Percentiles rank a stretch among this genome's conserved stretches.
phyloP scores from a whole-genome alignment of 441 rosid species.

The Aleurites moluccanus region DNA sequence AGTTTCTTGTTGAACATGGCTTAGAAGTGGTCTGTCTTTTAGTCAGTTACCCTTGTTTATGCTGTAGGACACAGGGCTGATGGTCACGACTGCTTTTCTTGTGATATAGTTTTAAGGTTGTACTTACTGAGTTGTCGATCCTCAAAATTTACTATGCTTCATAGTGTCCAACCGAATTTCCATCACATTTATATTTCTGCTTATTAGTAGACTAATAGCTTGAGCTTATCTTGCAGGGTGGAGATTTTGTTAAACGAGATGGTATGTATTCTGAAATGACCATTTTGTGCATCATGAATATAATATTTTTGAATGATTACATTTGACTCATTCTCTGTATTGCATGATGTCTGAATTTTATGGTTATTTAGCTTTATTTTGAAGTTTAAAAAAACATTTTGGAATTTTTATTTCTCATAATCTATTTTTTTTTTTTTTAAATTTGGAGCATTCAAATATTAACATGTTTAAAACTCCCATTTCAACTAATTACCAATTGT shows the following conservation, averaged over 20 bases:
- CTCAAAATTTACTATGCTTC: slow-evolving; percentile 52
- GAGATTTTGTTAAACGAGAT: slow-evolving; percentile 86
- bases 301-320: not conserved
- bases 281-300: not conserved
- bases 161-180: slow-evolving; percentile 32
- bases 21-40: slow-evolving; percentile 75
- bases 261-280: slow-evolving; percentile 48
- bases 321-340: not conserved
- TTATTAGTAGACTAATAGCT: slow-evolving; percentile 34
- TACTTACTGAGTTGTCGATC: slow-evolving; percentile 65
- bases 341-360: not conserved
- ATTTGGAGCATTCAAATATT: not conserved
- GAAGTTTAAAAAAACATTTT: not conserved
- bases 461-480: not conserved
- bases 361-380: not conserved
- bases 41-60: slow-evolving; percentile 85
- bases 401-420: not conserved
- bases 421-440: not conserved
- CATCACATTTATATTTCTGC: slow-evolving; percentile 13
- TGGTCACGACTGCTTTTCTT: slow-evolving; percentile 93
- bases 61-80: slow-evolving; percentile 99
- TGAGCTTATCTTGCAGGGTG: slow-evolving; percentile 69
- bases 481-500: not conserved
- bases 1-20: slow-evolving; percentile 50
- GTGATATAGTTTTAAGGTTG: slow-evolving; percentile 99